Evolutionary conservation across 257 asterid species (phyloP).

Genomic region (Solanum sitiens): DNA sequence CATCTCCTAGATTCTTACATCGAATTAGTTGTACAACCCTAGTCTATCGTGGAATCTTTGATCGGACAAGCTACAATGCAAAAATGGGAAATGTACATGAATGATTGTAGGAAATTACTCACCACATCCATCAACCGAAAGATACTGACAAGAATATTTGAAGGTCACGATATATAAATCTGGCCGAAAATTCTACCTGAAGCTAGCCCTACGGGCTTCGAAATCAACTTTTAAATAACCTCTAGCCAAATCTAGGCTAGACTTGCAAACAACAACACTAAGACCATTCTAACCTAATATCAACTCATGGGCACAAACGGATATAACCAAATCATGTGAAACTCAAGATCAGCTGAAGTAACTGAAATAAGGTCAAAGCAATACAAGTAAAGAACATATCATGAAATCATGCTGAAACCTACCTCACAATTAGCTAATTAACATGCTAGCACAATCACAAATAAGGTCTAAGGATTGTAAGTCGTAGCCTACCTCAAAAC

Average conservation of each 20-base stretch:
- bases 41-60: no score
- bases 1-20: no score
- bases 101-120: no score
- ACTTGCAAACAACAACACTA: not conserved
- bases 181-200: not conserved
- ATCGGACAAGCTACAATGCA: no score
- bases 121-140: no score
- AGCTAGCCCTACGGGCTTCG: no score
- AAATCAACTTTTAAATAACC: not conserved
- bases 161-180: not conserved
- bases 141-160: not conserved
- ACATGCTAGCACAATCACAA: not conserved
- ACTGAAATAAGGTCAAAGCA: not conserved
- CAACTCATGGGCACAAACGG: not conserved
- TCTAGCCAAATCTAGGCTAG: not conserved
- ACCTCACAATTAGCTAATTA: not conserved
- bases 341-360: not conserved
- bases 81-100: no score
- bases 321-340: not conserved
- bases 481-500: not conserved
- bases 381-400: not conserved
- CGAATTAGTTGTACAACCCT: no score
- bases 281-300: not conserved
- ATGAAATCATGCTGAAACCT: not conserved
- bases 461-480: not conserved